Conservation (phyloP, 2,329 filamentous ascomycete species). For the Pseudonectria foliicola region DNA sequence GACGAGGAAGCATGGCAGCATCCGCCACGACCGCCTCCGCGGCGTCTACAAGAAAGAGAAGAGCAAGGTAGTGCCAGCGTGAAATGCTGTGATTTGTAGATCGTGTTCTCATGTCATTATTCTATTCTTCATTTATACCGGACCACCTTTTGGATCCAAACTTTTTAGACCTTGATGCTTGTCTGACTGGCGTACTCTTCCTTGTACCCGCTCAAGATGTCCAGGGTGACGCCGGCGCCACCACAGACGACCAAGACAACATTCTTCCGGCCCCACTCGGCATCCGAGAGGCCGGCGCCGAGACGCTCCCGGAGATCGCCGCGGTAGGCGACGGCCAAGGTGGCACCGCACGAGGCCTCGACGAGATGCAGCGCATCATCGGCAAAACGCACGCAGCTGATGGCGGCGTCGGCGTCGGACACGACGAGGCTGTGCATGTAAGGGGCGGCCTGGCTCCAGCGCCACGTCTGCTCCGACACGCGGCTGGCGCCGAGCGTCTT, state of each 20-base stretch:
- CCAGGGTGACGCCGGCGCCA: conserved; percentile 58
- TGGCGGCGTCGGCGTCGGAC: conserved; percentile 61
- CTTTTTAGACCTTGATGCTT: conserved; percentile 25
- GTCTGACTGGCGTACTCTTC: conserved; percentile 33
- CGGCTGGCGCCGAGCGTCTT: conserved; percentile 65
- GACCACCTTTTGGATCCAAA: no score
- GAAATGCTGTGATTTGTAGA: no score
- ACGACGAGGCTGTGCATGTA: conserved; percentile 31
- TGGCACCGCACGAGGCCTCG: conserved; percentile 79
- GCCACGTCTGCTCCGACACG: conserved; percentile 62
- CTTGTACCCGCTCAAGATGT: conserved; percentile 53
- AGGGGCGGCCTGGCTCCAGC: conserved; percentile 45
- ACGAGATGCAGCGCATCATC: conserved; percentile 78
- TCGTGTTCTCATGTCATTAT: no score
- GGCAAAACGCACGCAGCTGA: conserved; percentile 67
- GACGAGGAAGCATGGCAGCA: conserved; percentile 21
- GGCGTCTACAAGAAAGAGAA: no score
- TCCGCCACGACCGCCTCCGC: no score
- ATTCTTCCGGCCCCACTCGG: conserved; percentile 58
- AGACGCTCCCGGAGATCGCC: conserved; percentile 55
- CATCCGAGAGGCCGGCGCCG: conserved; percentile 43
- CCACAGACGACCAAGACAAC: conserved; percentile 85
- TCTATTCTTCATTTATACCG: no score
- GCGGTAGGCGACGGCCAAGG: conserved; percentile 61
- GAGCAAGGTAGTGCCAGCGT: no score